Evolutionary conservation across 176 grass and related monocot genomes (phyloP), one percentile per base, ranked within the genome.

Genomic region (Bothriochloa decipiens): DNA sequence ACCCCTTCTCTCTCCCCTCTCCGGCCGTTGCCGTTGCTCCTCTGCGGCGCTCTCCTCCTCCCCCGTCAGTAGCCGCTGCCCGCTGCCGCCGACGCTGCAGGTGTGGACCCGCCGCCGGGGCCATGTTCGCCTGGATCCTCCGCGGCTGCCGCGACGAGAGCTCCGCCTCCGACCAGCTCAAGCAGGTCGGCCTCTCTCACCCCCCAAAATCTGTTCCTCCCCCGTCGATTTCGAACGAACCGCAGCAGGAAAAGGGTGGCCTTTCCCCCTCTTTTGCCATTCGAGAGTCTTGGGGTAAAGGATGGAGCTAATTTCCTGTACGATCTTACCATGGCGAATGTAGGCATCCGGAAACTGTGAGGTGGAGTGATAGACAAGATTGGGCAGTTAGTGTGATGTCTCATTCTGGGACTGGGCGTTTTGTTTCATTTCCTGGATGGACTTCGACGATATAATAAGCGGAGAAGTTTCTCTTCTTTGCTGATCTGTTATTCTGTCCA

Each of bases 101-200:
- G 49, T 49, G 41, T 32, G 73, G 68, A 32, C 52, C 81, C 4
- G 11, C 15, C 76, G 61, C 29, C 7, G 61, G 20, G 43, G 71
- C 37, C 65, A 91, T 91, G 89, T 91, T 91, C 66, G 77, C 65
- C 36, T 88, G 82, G 86, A 40, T 88, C 66, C 78, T 91, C 45
- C 86, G 86, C 65, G 86, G 89, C 37, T 91, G 86, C 72, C 81
- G 82, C 55, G 72, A 88, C 55, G 72, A 91, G 65, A 41, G 62
- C 86, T 91, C 90, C 47, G 90, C 90, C 66, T 74, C 86, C 68
- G 82, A 85, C 77, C 85, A 91, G 85, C 90, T 91, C 73, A 91
- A 91, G 73, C 86, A 91, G 86, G 90, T 91, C 2, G n/a, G 4
- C 50, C 70, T 63, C 26, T 3, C 14, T 18, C 29, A 32, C 29